Evolutionary conservation across 2,329 filamentous ascomycete genomes (phyloP).

Genomic region (Chaetomium olivaceum): DNA sequence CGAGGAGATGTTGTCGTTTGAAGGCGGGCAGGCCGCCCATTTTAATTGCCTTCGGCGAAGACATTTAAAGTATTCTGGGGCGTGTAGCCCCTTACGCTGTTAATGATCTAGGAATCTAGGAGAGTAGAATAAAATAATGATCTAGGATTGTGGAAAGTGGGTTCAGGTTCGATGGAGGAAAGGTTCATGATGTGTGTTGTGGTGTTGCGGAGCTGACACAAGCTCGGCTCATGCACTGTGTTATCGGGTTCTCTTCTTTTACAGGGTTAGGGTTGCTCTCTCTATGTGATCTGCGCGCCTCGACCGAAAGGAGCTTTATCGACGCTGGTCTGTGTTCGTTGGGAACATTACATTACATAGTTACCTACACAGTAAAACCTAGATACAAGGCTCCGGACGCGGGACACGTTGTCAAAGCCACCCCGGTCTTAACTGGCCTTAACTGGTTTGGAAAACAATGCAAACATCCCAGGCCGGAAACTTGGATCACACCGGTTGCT

Average conservation of each 20-base stretch:
- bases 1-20: slow-evolving; percentile 72
- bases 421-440: not conserved
- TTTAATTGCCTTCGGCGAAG: slow-evolving; percentile 26
- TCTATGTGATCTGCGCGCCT: not conserved
- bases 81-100: not conserved
- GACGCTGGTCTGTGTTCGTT: not conserved
- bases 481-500: slow-evolving; percentile 4
- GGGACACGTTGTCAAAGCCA: not conserved
- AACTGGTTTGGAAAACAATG: not conserved
- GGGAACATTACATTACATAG: no score
- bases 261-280: slow-evolving; percentile 23
- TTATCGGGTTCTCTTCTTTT: not conserved
- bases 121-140: not conserved
- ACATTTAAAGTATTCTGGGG: not conserved
- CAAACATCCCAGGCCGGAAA: slow-evolving; percentile 3
- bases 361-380: not conserved
- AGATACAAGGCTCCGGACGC: not conserved
- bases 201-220: slow-evolving; percentile 16
- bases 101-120: not conserved
- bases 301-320: not conserved
- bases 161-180: not conserved
- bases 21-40: slow-evolving; percentile 56
- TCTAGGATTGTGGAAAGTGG: not conserved
- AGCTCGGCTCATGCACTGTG: slow-evolving; percentile 20
- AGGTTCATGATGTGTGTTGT: not conserved